A percentile compares a stretch with the other conserved stretches of the same genome.
phyloP scores from a whole-genome alignment of 2,329 filamentous ascomycete species.

The Paraphaeosphaeria sporulosa region DNA sequence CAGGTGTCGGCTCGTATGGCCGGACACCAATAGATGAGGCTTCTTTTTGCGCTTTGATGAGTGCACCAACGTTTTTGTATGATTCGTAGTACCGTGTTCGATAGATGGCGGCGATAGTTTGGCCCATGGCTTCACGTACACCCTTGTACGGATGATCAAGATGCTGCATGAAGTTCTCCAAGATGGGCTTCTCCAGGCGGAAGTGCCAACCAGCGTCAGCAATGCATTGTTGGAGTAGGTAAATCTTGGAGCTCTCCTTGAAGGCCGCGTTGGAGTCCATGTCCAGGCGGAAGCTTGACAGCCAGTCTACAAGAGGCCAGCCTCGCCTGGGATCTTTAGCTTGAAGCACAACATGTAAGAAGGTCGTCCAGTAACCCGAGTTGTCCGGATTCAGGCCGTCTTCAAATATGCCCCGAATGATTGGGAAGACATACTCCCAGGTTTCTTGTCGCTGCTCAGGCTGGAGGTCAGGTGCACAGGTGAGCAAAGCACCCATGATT shows the following conservation, averaged over 20 bases:
- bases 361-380: slow-evolving; percentile 91
- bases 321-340: slow-evolving; percentile 87
- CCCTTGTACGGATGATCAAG: slow-evolving; percentile 98
- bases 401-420: slow-evolving; percentile 84
- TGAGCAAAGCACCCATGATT: slow-evolving; percentile 85
- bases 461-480: slow-evolving; percentile 80
- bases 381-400: slow-evolving; percentile 96
- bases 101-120: slow-evolving; percentile 86
- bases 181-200: slow-evolving; percentile 84
- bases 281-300: slow-evolving; percentile 87
- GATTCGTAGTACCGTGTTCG: slow-evolving; percentile 94
- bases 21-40: slow-evolving; percentile 83
- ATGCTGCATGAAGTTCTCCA: slow-evolving; percentile 87
- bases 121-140: slow-evolving; percentile 91
- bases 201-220: slow-evolving; percentile 96
- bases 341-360: slow-evolving; percentile 86
- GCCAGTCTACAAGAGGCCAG: slow-evolving; percentile 83
- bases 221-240: slow-evolving; percentile 86
- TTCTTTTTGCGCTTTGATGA: slow-evolving; percentile 80
- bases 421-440: slow-evolving; percentile 90
- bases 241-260: slow-evolving; percentile 97
- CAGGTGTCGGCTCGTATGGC: slow-evolving; percentile 79
- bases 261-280: slow-evolving; percentile 97
- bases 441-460: slow-evolving; percentile 75
- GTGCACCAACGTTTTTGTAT: slow-evolving; percentile 77